A percentile compares a stretch with the other conserved stretches of the same genome.
Evolutionary conservation across 176 grass and related monocot genomes (phyloP).

Genomic region (Puya raimondii): DNA sequence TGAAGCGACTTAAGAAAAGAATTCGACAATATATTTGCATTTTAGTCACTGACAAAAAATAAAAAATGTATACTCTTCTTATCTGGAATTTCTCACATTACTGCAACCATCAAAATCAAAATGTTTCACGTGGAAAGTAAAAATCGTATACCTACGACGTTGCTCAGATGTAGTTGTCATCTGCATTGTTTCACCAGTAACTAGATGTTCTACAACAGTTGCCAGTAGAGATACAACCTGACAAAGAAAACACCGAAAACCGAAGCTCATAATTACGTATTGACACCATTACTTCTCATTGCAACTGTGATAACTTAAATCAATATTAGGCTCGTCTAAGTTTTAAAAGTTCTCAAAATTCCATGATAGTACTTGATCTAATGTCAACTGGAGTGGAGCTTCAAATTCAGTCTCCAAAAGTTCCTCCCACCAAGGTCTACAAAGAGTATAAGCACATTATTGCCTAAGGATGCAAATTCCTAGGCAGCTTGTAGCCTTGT

Average conservation of each 20-base stretch:
- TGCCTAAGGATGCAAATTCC: too few species aligned
- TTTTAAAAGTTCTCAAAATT: too few species aligned
- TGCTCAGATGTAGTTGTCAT: conserved; percentile 74
- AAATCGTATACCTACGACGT: conserved; percentile 48
- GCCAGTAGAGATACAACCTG: conserved; percentile 91
- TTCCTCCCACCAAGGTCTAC: too few species aligned
- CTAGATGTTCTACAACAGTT: conserved; percentile 81
- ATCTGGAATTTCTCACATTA: conserved; percentile 1
- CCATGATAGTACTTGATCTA: too few species aligned
- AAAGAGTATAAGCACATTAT: too few species aligned
- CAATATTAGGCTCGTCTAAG: too few species aligned
- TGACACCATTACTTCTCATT: neutral
- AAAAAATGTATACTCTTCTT: neutral
- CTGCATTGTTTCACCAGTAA: conserved; percentile 99
- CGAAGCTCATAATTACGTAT: conserved; percentile 1
- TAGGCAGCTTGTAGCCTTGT: too few species aligned
- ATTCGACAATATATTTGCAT: neutral
- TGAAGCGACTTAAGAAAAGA: conserved; percentile 25
- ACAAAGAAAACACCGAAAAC: conserved; percentile 1
- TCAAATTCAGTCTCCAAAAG: too few species aligned
- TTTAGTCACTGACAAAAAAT: too few species aligned
- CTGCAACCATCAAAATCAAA: neutral
- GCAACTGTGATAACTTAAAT: neutral
- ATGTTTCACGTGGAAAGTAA: neutral
- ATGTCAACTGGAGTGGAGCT: too few species aligned